Conservation (phyloP, 306 rosid genomes). For the Ormosia semicastrata region DNA sequence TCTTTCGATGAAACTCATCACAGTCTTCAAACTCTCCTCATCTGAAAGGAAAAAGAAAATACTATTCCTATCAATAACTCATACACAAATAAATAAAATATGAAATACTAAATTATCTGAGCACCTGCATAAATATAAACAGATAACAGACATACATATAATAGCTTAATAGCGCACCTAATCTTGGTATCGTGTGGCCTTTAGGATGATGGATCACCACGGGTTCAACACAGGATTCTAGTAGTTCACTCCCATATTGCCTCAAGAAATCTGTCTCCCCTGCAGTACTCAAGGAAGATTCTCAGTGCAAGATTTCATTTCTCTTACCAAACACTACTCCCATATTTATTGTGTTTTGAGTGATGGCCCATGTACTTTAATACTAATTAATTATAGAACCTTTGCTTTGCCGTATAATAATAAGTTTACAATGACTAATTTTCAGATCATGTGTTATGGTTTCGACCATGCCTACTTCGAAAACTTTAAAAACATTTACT, state of each 20-base stretch:
- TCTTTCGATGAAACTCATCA: conserved; percentile 43
- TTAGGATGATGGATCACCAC: conserved; percentile 62
- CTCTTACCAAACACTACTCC: neutral
- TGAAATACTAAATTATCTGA: neutral
- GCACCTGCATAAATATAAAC: neutral
- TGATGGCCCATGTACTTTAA: neutral
- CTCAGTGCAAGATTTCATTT: neutral
- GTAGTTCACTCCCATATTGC: conserved; percentile 44
- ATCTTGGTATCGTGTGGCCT: conserved; percentile 67
- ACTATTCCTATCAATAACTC: neutral
- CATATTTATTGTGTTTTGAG: neutral
- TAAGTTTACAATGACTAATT: neutral
- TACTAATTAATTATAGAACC: neutral
- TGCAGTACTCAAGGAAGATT: neutral
- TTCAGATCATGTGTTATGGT: neutral
- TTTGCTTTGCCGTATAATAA: neutral
- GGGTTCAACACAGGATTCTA: conserved; percentile 50
- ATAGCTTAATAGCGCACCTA: conserved; percentile 30
- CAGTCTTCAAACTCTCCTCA: conserved; percentile 36
- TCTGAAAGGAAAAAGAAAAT: conserved; percentile 25
- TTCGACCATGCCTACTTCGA: too few species aligned
- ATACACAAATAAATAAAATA: too few species aligned
- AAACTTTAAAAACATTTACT: neutral
- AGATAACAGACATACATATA: neutral
- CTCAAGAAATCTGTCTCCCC: conserved; percentile 68